Conservation (phyloP, 148 eudicot species). For the Agrostemma githago region DNA sequence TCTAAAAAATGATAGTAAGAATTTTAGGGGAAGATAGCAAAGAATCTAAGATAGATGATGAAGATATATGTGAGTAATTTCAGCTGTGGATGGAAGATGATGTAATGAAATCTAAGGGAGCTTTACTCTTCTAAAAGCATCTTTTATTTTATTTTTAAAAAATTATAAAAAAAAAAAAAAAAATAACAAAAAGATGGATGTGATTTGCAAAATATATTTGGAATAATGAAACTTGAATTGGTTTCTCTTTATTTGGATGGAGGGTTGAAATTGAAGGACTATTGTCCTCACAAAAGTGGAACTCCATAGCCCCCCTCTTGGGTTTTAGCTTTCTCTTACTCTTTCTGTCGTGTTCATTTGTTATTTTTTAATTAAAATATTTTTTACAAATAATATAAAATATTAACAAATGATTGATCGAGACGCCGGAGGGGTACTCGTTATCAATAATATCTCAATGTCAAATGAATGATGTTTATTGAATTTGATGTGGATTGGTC, state of each 20-base stretch:
- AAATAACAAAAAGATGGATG: neutral
- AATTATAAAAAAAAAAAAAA: no score
- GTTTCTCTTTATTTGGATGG: neutral
- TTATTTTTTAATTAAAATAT: no score
- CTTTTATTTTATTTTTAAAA: neutral
- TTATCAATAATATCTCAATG: no score
- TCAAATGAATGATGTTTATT: no score
- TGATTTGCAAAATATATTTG: slow-evolving; percentile 9
- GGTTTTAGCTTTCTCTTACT: neutral
- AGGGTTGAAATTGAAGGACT: slow-evolving; percentile 6
- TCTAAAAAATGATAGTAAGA: neutral
- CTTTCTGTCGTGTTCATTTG: no score
- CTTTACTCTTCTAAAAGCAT: slow-evolving; percentile 43
- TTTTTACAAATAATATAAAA: no score
- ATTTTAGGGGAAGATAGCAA: slow-evolving; percentile 4
- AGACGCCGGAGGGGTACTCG: no score
- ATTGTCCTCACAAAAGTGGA: neutral
- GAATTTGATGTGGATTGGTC: no score
- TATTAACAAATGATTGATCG: no score
- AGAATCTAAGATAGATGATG: neutral
- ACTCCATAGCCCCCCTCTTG: neutral
- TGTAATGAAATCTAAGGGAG: slow-evolving; percentile 10
- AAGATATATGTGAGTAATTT: slow-evolving; percentile 6
- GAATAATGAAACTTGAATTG: slow-evolving; percentile 15
- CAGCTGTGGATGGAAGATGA: slow-evolving; percentile 3